Evolutionary conservation across 225 moss, liverwort and hornwort species (phyloP).

Genomic region (Anthoceros angustus): DNA sequence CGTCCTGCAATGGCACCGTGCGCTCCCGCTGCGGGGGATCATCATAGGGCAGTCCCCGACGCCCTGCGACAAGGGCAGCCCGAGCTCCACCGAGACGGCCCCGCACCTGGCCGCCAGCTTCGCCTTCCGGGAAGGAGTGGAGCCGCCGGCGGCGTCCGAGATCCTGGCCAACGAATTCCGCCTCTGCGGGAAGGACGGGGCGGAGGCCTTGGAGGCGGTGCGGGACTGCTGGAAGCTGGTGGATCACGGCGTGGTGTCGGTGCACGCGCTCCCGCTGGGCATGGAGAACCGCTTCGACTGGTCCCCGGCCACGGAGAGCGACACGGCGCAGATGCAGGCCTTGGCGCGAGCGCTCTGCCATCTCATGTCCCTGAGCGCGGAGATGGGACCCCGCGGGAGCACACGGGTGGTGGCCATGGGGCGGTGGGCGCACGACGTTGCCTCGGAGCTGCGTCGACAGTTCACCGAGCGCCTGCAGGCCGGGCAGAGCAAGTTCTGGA

Average conservation of each 20-base stretch:
- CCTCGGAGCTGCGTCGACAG: neutral
- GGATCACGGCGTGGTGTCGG: conserved; percentile 1
- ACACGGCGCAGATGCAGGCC: conserved; percentile 2
- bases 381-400: conserved; percentile 3
- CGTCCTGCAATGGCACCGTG: neutral
- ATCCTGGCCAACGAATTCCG: conserved; percentile 2
- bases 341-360: neutral
- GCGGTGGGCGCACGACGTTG: neutral
- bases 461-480: conserved; percentile 1
- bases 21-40: neutral
- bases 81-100: neutral
- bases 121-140: neutral
- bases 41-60: neutral
- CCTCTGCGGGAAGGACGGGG: conserved; percentile 2
- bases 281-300: conserved; percentile 5
- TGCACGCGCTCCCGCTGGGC: conserved; percentile 5
- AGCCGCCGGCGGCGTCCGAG: neutral
- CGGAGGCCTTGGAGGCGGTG: neutral
- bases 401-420: conserved; percentile 4
- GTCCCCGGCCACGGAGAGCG: conserved; percentile 4
- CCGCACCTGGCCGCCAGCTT: conserved; percentile 4
- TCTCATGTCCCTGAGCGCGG: neutral
- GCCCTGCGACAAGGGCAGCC: neutral
- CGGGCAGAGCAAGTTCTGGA: conserved; percentile 3
- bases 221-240: conserved; percentile 2